Evolutionary conservation across 2,329 filamentous ascomycete species (phyloP).

Genomic region (Elsinoe perseae): DNA sequence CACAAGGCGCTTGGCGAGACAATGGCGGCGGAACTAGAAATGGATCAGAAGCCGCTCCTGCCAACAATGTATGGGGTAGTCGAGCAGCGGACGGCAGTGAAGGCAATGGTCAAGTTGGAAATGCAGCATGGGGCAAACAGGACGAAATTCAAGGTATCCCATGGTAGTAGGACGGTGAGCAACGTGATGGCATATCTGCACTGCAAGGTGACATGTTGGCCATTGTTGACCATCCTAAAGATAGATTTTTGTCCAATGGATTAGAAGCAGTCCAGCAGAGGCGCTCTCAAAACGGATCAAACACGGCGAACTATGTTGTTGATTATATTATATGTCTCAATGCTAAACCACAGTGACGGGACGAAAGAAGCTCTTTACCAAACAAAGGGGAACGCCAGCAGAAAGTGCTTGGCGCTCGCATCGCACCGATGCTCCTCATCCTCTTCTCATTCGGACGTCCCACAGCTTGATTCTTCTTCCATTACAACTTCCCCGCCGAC

Average conservation of each 20-base stretch:
- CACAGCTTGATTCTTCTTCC: not conserved
- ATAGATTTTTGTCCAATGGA: too few species aligned
- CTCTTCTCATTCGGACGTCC: slow-evolving; percentile 4
- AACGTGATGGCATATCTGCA: too few species aligned
- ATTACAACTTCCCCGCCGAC: slow-evolving; percentile 6
- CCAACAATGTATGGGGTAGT: not conserved
- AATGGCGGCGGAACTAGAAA: not conserved
- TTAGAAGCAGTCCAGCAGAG: too few species aligned
- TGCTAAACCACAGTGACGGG: slow-evolving; percentile 1
- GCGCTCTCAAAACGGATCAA: too few species aligned
- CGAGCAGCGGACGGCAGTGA: not conserved
- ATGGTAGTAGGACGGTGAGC: not conserved
- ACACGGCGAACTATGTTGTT: too few species aligned
- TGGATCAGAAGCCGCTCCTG: not conserved
- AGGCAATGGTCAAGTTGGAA: not conserved
- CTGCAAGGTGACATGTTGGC: too few species aligned
- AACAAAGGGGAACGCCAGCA: not conserved
- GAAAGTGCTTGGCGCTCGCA: slow-evolving; percentile 12
- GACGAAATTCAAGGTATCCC: not conserved
- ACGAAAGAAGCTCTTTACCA: not conserved
- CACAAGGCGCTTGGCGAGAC: not conserved
- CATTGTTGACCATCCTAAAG: too few species aligned
- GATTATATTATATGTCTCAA: slow-evolving; percentile 2
- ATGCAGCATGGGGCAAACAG: not conserved
- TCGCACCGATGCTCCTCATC: slow-evolving; percentile 13